Conservation (phyloP, 208 protist species). For the Balamuthia mandrillaris region DNA sequence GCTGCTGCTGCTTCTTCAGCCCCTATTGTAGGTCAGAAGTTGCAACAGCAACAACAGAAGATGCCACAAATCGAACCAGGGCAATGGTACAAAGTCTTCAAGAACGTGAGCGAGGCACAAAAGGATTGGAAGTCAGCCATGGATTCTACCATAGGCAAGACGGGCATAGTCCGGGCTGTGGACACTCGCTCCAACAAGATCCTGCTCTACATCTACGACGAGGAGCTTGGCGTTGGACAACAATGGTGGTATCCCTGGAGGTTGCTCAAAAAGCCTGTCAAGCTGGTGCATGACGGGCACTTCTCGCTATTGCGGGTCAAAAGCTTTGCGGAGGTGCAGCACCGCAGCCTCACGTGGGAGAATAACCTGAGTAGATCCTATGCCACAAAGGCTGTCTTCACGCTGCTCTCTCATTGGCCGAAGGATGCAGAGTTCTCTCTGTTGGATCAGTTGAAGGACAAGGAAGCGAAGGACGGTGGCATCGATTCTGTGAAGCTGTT, state of each 20-base stretch:
- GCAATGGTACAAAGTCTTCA: conserved; percentile 39
- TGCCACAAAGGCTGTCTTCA: neutral
- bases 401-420: conserved; percentile 23
- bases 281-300: conserved; percentile 2
- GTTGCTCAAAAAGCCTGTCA: neutral
- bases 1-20: too few relatives aligned
- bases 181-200: neutral
- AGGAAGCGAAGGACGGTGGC: neutral
- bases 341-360: neutral
- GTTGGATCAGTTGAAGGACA: too few relatives aligned
- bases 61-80: conserved; percentile 2
- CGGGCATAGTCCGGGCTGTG: neutral
- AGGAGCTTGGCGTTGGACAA: neutral
- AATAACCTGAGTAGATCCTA: neutral
- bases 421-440: neutral
- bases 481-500: neutral
- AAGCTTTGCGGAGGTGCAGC: neutral
- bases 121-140: conserved; percentile 15
- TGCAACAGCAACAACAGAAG: too few relatives aligned
- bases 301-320: neutral
- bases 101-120: neutral
- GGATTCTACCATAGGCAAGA: conserved; percentile 9
- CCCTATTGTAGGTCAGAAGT: too few relatives aligned
- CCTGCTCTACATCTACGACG: conserved; percentile 8
- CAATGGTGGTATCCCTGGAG: conserved; percentile 19